Percentiles rank a stretch among this genome's conserved stretches.
phyloP scores from a whole-genome alignment of 2,329 filamentous ascomycete genomes.

The Diaporthe caulivora region DNA sequence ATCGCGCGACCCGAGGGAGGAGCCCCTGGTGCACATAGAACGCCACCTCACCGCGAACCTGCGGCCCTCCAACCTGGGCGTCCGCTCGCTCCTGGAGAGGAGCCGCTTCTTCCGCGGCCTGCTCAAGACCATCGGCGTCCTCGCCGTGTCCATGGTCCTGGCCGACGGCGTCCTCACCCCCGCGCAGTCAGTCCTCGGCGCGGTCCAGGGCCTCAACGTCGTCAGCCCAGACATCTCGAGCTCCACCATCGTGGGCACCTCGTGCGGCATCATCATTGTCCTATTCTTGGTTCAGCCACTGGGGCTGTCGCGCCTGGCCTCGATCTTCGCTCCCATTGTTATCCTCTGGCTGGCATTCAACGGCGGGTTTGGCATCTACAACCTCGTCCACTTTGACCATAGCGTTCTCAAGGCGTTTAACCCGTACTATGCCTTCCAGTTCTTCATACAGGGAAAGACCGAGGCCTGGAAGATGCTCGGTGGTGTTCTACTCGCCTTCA shows the following conservation, averaged over 20 bases:
- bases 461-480: slow-evolving; percentile 74
- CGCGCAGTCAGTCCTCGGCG: slow-evolving; percentile 76
- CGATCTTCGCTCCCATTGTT: slow-evolving; percentile 73
- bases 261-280: slow-evolving; percentile 72
- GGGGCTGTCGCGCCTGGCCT: slow-evolving; percentile 70
- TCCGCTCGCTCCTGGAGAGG: slow-evolving; percentile 69
- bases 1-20: slow-evolving; percentile 70
- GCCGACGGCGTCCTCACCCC: slow-evolving; percentile 74
- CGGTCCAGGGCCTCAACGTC: slow-evolving; percentile 72
- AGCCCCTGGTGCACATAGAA: slow-evolving; percentile 67
- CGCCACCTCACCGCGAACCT: slow-evolving; percentile 68
- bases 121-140: slow-evolving; percentile 71
- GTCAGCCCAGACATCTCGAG: slow-evolving; percentile 66
- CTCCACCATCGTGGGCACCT: slow-evolving; percentile 71
- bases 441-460: slow-evolving; percentile 68
- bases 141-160: slow-evolving; percentile 76
- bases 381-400: slow-evolving; percentile 62
- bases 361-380: slow-evolving; percentile 72
- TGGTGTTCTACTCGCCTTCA: slow-evolving; percentile 80
- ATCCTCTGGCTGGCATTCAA: slow-evolving; percentile 76
- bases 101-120: slow-evolving; percentile 63
- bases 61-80: slow-evolving; percentile 59
- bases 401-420: slow-evolving; percentile 67
- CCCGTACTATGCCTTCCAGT: slow-evolving; percentile 70
- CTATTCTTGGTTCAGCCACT: slow-evolving; percentile 74